Conservation (phyloP, 129 eudicot species). For the Erigeron canadensis region DNA sequence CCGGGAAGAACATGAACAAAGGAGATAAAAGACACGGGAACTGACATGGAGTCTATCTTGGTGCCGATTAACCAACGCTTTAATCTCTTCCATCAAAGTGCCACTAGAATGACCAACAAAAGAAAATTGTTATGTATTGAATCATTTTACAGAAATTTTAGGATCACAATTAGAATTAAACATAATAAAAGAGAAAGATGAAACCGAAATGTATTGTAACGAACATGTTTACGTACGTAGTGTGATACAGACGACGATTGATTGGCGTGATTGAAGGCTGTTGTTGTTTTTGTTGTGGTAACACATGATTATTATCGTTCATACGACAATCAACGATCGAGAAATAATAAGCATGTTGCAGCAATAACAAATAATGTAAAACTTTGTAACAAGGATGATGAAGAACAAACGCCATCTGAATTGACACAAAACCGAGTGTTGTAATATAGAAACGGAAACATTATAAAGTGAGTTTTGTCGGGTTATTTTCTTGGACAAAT, state of each 20-base stretch:
- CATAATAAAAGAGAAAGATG: not conserved
- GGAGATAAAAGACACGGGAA: constrained; percentile 2
- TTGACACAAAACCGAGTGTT: not conserved
- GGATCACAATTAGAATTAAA: too few relatives aligned
- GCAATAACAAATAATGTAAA: not conserved
- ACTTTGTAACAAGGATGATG: constrained; percentile 18
- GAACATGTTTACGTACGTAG: constrained; percentile 38
- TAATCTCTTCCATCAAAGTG: constrained; percentile 80
- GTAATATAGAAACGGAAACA: not conserved
- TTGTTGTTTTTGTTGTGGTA: too few relatives aligned
- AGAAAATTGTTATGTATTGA: not conserved
- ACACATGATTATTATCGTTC: constrained; percentile 29
- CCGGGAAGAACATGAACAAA: not conserved
- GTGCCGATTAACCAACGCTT: constrained; percentile 76
- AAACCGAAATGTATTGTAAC: too few relatives aligned
- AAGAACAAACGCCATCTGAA: constrained; percentile 23
- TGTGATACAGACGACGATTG: constrained; percentile 75
- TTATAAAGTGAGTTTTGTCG: not conserved
- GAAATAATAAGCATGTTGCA: constrained; percentile 15
- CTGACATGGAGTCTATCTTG: constrained; percentile 66
- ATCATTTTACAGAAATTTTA: too few relatives aligned
- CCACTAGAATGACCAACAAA: constrained; percentile 38
- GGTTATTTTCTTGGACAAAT: too few relatives aligned
- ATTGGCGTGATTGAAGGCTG: constrained; percentile 53
- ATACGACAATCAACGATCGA: constrained; percentile 21